phyloP scores from a whole-genome alignment of 495 filamentous ascomycete genomes.

The Neurospora sp. region DNA sequence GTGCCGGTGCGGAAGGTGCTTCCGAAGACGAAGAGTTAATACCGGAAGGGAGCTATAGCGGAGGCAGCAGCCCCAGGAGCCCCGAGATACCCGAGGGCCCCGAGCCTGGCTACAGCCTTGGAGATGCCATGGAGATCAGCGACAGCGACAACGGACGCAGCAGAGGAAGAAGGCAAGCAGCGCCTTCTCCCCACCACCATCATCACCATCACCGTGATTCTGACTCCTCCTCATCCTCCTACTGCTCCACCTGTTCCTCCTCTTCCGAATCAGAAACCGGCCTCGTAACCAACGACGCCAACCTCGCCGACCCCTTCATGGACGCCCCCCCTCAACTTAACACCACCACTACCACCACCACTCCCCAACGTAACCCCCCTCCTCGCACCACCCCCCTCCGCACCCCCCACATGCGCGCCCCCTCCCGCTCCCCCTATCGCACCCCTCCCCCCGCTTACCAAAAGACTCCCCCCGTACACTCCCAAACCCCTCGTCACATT shows the following conservation, averaged over 20 bases:
- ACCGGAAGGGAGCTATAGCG: not conserved
- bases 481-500: not conserved
- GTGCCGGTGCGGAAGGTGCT: not conserved
- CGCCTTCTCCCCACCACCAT: not conserved
- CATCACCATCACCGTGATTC: not conserved
- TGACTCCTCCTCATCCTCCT: not conserved
- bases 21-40: not conserved
- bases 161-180: not conserved
- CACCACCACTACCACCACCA: not conserved
- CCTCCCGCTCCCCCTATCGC: not conserved
- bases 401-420: not conserved
- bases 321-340: not conserved
- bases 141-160: not conserved
- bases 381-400: not conserved
- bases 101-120: not conserved
- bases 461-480: not conserved
- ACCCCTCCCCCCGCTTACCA: not conserved
- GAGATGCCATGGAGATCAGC: not conserved
- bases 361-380: not conserved
- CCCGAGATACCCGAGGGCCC: not conserved
- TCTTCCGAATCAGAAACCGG: not conserved
- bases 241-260: not conserved
- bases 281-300: not conserved
- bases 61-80: not conserved
- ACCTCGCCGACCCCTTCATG: not conserved